These are phyloP conservation scores for Ganoderma lucidum DNA, from an alignment of 1,284 basidiomycete species.

Conservation along the genomic window DNA sequence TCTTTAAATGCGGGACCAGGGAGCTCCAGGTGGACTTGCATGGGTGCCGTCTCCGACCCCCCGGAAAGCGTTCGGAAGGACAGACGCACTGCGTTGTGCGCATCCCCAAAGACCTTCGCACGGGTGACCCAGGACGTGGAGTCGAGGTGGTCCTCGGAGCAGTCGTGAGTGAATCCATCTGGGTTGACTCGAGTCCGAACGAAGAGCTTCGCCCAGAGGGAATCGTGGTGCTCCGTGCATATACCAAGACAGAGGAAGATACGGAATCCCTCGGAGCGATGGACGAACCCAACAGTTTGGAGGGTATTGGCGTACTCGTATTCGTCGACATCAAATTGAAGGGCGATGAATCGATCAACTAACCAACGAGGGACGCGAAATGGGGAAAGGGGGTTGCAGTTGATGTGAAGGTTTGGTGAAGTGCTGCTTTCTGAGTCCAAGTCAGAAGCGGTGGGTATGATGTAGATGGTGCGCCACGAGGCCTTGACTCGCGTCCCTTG, in stretches of 20 bases:
- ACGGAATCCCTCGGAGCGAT: not conserved
- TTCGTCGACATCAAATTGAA: not conserved
- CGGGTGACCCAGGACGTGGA: not conserved
- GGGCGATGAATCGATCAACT: not conserved
- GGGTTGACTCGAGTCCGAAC: too few species aligned
- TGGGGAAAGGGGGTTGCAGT: not conserved
- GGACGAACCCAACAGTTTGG: not conserved
- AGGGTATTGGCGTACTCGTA: not conserved
- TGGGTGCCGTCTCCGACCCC: too few species aligned
- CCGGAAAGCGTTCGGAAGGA: slow-evolving; percentile 5
- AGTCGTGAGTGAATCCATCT: too few species aligned
- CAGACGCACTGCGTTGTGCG: not conserved
- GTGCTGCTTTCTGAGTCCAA: too few species aligned
- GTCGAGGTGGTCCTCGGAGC: slow-evolving; percentile 7
- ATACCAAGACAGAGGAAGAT: not conserved
- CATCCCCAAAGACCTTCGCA: slow-evolving; percentile 2
- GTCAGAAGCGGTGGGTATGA: not conserved
- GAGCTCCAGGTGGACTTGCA: too few species aligned
- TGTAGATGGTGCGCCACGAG: slow-evolving; percentile 14
- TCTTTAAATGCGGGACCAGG: too few species aligned
- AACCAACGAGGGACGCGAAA: slow-evolving; percentile 10
- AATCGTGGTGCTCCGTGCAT: not conserved
- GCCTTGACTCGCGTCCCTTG: not conserved
- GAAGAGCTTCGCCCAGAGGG: not conserved
- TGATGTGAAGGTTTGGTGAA: not conserved